A percentile compares a stretch with the other conserved stretches of the same genome.
Evolutionary conservation across 257 asterid species (phyloP).

Genomic region (Solanum gandarillasii): DNA sequence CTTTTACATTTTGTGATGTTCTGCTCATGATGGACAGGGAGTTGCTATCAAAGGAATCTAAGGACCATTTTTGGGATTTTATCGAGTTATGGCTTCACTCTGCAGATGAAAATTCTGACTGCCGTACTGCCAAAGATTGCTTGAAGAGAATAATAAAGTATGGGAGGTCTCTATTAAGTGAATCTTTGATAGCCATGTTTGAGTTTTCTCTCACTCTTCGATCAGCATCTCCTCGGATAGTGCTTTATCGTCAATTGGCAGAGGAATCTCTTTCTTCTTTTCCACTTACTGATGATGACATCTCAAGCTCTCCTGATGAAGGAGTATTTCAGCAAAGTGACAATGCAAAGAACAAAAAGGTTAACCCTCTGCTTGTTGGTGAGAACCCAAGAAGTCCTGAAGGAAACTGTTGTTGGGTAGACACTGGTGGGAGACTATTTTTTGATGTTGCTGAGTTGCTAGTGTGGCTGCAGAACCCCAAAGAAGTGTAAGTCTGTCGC

Average conservation of each 20-base stretch:
- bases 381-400: constrained; percentile 36
- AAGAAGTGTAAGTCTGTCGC: constrained; percentile 51
- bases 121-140: constrained; percentile 70
- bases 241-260: constrained; percentile 78
- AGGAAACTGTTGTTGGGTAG: constrained; percentile 92
- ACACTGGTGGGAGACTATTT: constrained; percentile 71
- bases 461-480: constrained; percentile 53
- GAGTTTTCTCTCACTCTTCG: constrained; percentile 95
- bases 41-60: constrained; percentile 83
- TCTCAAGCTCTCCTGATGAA: constrained; percentile 25
- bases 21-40: constrained; percentile 52
- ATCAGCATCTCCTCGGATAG: constrained; percentile 93
- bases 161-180: constrained; percentile 70
- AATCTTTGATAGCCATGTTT: constrained; percentile 71
- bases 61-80: constrained; percentile 78
- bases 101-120: constrained; percentile 34
- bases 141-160: constrained; percentile 47
- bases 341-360: constrained; percentile 18
- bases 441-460: constrained; percentile 57
- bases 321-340: constrained; percentile 33
- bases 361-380: constrained; percentile 36
- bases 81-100: constrained; percentile 71
- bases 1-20: background rate
- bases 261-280: constrained; percentile 93
- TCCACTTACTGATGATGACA: constrained; percentile 60